Conservation (phyloP, 148 eudicot species). For the Persicaria maculosa region DNA sequence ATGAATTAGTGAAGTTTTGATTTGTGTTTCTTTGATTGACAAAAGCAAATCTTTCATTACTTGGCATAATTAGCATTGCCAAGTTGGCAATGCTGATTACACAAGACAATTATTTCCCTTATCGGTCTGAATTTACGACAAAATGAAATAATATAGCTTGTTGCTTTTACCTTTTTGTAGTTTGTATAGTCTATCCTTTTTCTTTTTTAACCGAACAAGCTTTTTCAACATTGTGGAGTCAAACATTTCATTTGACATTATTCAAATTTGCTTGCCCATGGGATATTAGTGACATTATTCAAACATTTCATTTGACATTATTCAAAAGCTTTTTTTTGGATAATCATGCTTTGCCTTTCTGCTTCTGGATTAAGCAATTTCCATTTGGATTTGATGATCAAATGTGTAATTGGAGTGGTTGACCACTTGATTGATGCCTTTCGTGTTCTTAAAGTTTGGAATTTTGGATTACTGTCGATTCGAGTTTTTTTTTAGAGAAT, state of each 20-base stretch:
- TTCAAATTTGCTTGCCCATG: too few species aligned
- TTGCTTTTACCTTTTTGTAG: neutral
- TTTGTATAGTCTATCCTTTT: neutral
- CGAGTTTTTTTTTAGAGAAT: neutral
- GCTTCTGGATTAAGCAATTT: neutral
- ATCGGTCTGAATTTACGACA: too few species aligned
- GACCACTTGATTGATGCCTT: neutral
- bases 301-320: too few species aligned
- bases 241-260: neutral
- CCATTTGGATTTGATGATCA: neutral
- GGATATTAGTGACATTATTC: too few species aligned
- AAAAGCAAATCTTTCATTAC: too few species aligned
- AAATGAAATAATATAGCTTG: neutral
- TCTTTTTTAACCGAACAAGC: neutral
- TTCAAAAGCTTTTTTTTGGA: too few species aligned
- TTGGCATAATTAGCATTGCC: too few species aligned
- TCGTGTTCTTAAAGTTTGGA: neutral
- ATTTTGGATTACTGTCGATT: neutral
- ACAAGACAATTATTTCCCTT: too few species aligned
- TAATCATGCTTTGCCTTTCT: neutral
- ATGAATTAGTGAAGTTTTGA: too few species aligned
- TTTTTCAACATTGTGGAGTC: neutral
- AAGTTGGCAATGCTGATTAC: too few species aligned
- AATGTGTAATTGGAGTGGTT: neutral
- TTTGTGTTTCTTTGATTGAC: too few species aligned